These are phyloP conservation scores for Saturnispora zaruensis DNA, from an alignment of 805 yeast genomes.

Conservation along the genomic window DNA sequence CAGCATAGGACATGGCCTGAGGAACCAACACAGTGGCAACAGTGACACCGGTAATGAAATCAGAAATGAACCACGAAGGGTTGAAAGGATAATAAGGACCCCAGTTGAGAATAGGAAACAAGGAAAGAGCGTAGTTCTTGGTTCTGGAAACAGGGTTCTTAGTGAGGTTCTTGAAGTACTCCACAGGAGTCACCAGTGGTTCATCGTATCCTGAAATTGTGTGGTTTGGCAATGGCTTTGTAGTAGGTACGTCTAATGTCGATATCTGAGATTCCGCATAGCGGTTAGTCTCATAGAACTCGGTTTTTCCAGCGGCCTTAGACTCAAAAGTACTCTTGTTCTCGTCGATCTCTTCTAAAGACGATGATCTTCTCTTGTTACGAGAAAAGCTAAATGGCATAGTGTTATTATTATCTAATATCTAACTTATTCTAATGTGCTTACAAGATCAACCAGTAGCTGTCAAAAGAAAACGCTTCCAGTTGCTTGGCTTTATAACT, in stretches of 20 bases:
- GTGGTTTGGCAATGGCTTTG: neutral
- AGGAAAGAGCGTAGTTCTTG: conserved; percentile 44
- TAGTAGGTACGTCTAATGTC: neutral
- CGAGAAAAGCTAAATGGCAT: neutral
- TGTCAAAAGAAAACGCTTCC: neutral
- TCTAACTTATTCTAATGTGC: neutral
- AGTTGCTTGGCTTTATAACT: neutral
- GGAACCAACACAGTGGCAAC: conserved; percentile 92
- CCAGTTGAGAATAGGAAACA: conserved; percentile 83
- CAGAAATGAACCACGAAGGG: conserved; percentile 62
- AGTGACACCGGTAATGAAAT: conserved; percentile 84
- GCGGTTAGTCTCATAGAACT: neutral
- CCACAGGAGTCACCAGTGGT: conserved; percentile 19
- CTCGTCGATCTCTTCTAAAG: neutral
- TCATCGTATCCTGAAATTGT: conserved; percentile 18
- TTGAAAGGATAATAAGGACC: conserved; percentile 68
- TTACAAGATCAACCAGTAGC: neutral
- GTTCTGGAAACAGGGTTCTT: conserved; percentile 33
- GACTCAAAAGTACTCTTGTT: neutral
- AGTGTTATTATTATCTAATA: neutral
- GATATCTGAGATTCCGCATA: conserved; percentile 1
- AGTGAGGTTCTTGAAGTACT: conserved; percentile 23
- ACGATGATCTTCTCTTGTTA: neutral
- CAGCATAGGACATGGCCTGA: conserved; percentile 93
- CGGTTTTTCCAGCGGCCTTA: neutral